Conservation (phyloP, 2,329 filamentous ascomycete genomes). For the Thelonectria rubi region DNA sequence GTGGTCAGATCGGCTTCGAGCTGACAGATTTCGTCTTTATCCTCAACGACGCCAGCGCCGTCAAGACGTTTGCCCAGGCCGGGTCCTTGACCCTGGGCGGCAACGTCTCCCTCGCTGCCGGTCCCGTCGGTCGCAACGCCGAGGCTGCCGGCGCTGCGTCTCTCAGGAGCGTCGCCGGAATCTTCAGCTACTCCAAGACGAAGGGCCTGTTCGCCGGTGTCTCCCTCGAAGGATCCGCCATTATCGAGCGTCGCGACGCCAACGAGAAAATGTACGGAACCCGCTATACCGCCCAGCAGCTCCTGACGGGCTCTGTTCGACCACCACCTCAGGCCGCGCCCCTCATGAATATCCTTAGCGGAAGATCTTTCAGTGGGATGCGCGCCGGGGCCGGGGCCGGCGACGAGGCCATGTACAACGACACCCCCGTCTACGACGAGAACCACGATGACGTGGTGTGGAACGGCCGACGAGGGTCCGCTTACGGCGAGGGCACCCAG, state of each 20-base stretch:
- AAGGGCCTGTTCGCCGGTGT: constrained; percentile 97
- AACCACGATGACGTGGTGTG: constrained; percentile 83
- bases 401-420: constrained; percentile 86
- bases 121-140: constrained; percentile 91
- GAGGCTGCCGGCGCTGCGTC: constrained; percentile 95
- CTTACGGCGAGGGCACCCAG: constrained; percentile 71
- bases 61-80: constrained; percentile 92
- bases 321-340: constrained; percentile 85
- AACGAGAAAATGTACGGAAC: constrained; percentile 96
- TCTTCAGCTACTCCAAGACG: constrained; percentile 98
- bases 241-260: constrained; percentile 94
- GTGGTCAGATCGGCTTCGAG: constrained; percentile 88
- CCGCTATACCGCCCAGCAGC: constrained; percentile 80
- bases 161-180: constrained; percentile 85
- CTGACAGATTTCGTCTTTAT: constrained; percentile 98
- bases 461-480: constrained; percentile 77
- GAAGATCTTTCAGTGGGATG: constrained; percentile 80
- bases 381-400: constrained; percentile 47
- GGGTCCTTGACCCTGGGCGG: constrained; percentile 93
- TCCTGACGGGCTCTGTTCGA: constrained; percentile 80
- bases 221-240: constrained; percentile 88
- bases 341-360: constrained; percentile 85
- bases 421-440: constrained; percentile 88
- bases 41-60: constrained; percentile 87
- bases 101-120: constrained; percentile 95